Conservation (phyloP, 108 stramenopile genomes). For the Skeletonema marinoi region DNA sequence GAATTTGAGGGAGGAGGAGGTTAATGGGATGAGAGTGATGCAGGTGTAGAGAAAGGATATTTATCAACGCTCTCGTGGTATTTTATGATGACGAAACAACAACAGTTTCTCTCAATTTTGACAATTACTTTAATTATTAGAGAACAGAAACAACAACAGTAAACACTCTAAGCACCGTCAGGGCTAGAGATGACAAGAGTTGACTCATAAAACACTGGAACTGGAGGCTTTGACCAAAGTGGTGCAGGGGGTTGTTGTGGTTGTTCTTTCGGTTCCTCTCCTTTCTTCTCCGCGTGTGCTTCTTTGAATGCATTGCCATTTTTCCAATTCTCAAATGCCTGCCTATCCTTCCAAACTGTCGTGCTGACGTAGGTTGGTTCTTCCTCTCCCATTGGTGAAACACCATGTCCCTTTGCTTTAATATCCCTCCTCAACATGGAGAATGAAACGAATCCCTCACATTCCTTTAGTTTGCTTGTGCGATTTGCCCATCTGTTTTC, state of each 20-base stretch:
- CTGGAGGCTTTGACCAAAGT: constrained; percentile 75
- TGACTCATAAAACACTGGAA: constrained; percentile 85
- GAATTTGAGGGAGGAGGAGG: neutral
- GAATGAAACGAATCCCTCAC: constrained; percentile 83
- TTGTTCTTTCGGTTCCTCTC: constrained; percentile 11
- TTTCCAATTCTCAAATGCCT: constrained; percentile 73
- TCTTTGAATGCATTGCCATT: constrained; percentile 61
- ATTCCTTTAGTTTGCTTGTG: constrained; percentile 63
- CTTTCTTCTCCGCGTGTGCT: constrained; percentile 55
- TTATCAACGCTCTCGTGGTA: too few relatives aligned
- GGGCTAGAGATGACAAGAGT: constrained; percentile 75
- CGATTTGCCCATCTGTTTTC: constrained; percentile 80
- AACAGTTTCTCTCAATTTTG: too few relatives aligned
- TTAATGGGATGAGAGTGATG: neutral
- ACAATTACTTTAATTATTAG: too few relatives aligned
- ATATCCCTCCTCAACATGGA: constrained; percentile 80
- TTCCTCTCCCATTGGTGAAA: constrained; percentile 56
- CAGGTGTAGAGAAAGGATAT: neutral
- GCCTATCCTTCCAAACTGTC: constrained; percentile 80
- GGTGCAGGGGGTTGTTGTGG: constrained; percentile 41
- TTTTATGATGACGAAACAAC: too few relatives aligned
- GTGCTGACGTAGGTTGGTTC: constrained; percentile 74
- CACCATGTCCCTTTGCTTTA: constrained; percentile 82
- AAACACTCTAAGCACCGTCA: constrained; percentile 61
- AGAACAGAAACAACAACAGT: too few relatives aligned